Base-by-base conservation (phyloP, 139 green algal species). In the Micromonas commoda region DNA sequence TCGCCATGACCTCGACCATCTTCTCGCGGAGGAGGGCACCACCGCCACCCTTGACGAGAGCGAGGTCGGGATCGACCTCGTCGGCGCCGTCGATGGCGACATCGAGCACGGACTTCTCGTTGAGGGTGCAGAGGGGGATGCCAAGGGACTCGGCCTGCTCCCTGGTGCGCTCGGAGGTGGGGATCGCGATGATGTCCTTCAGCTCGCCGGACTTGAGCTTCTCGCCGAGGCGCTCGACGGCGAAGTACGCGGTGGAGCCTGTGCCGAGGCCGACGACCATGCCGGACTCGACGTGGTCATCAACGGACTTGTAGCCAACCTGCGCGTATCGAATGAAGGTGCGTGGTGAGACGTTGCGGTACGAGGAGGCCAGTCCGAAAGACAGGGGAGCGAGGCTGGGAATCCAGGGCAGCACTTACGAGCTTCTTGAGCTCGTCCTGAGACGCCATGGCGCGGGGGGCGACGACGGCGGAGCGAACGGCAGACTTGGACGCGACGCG, bases 61-160 rank as follows among this genome's bases (percentile, higher is more conserved):
- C 90, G 26, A 99, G 88, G 69, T 91, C 89, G 39, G 92, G 91
- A 82, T 99, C 96, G 16, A 99, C 91, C 85, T 99, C 95, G 76
- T 99, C 95, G 29, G 95, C 93, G 64, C 96, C 96, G 74, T 99
- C 96, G 60, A 99, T 99, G 0, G 96, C 96, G 26, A 99, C 86
- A 77, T 99, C 91, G 45, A 99, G 87, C 80, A 96, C 89, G 23
- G 92, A 83, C 81, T 97, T 89, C 85, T 96, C 91, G 66, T 98
- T 92, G 24, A 99, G 85, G 3, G 93, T 97, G 32, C 92, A 94
- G 24, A 99, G 89, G 0, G 96, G 96, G 66, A 99, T 99, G 73
- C 91, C 92, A n/a, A 97, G 88, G 38, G 80, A 80, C 65, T 77
- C 65, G 19, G 92, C 92, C 82, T 98, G 96, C 85, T 98, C 91